phyloP scores from a whole-genome alignment of 73 alveolate species.

The Paramecium bursaria region DNA sequence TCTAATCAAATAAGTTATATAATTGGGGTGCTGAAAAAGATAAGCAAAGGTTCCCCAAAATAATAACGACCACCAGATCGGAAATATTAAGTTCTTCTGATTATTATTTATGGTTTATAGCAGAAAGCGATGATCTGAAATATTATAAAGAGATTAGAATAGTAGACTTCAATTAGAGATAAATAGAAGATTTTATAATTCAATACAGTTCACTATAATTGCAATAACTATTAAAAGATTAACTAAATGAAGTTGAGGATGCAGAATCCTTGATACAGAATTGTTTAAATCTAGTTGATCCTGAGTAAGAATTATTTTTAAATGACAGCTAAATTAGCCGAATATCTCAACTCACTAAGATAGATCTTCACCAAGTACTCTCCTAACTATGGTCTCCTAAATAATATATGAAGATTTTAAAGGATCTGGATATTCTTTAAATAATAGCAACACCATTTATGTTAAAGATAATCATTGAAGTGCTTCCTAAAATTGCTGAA shows the following conservation, averaged over 20 bases:
- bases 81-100: not conserved
- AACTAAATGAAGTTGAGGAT: too few species aligned
- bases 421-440: not conserved
- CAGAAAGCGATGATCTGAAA: slow-evolving; percentile 2
- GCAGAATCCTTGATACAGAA: not conserved
- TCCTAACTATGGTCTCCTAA: slow-evolving; percentile 20
- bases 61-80: slow-evolving; percentile 20
- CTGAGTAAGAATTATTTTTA: not conserved
- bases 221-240: slow-evolving; percentile 4
- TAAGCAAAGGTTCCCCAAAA: not conserved
- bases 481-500: slow-evolving; percentile 3
- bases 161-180: not conserved
- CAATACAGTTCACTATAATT: not conserved
- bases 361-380: too few species aligned
- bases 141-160: slow-evolving; percentile 21
- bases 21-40: slow-evolving; percentile 4
- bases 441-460: slow-evolving; percentile 42
- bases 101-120: slow-evolving; percentile 1
- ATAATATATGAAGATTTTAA: not conserved
- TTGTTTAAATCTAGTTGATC: not conserved
- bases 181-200: not conserved
- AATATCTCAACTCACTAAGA: not conserved
- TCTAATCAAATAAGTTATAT: not conserved
- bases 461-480: slow-evolving; percentile 17
- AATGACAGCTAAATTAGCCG: not conserved